These are phyloP conservation scores for Alternaria hordeiaustralica DNA, from an alignment of 2,329 filamentous ascomycete species.

Conservation along the genomic window DNA sequence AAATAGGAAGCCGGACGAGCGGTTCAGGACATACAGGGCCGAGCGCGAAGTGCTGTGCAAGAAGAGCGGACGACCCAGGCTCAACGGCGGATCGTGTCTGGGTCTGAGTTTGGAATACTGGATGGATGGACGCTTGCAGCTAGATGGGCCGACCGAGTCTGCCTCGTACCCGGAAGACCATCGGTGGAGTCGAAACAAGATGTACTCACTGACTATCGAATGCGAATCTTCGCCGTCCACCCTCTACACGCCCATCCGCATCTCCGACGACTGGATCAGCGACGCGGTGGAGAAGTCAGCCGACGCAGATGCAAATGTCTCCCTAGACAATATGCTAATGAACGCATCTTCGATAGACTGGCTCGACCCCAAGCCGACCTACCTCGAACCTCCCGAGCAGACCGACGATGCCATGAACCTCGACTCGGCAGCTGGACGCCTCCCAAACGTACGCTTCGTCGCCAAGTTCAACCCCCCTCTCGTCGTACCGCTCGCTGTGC, in stretches of 20 bases:
- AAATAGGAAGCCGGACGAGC: conserved; percentile 45
- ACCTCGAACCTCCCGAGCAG: conserved; percentile 47
- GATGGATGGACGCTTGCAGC: conserved; percentile 64
- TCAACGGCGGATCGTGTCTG: conserved; percentile 71
- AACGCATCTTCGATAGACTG: conserved; percentile 65
- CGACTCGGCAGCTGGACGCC: conserved; percentile 60
- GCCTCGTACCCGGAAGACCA: conserved; percentile 39
- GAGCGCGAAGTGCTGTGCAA: conserved; percentile 70
- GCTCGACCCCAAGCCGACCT: conserved; percentile 73
- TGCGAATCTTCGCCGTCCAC: conserved; percentile 60
- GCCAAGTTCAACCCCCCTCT: conserved; percentile 78
- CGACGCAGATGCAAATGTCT: conserved; percentile 43
- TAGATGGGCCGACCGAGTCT: conserved; percentile 41
- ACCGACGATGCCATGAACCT: conserved; percentile 60
- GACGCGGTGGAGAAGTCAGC: conserved; percentile 66
- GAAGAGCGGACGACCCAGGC: conserved; percentile 71
- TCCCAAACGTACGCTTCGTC: conserved; percentile 76
- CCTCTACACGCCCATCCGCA: conserved; percentile 67
- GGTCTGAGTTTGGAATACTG: conserved; percentile 80
- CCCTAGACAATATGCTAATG: conserved; percentile 50
- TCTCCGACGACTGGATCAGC: conserved; percentile 77
- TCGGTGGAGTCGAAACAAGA: conserved; percentile 52
- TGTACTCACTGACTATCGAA: conserved; percentile 73
- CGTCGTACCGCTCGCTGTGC: conserved; percentile 69
- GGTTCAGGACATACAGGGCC: conserved; percentile 55